Evolutionary conservation across 768 basidiomycete species (phyloP).

Genomic region (Tricholomella constricta): DNA sequence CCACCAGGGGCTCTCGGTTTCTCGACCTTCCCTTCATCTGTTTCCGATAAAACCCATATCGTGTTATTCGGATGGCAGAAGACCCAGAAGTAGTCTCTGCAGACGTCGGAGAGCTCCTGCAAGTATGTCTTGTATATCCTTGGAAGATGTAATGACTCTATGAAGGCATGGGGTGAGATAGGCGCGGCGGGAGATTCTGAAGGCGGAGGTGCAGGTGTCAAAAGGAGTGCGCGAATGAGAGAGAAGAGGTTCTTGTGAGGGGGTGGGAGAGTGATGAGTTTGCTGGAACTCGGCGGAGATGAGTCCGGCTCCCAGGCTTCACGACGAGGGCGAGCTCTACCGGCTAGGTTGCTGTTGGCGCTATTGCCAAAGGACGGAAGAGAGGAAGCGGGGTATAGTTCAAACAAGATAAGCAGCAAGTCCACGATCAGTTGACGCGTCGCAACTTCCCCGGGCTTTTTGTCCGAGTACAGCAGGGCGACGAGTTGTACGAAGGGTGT

Average conservation of each 20-base stretch:
- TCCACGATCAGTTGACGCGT: conserved; percentile 91
- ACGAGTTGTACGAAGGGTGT: conserved; percentile 86
- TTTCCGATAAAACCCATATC: conserved; percentile 83
- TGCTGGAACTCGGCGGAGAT: conserved; percentile 40
- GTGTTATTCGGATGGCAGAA: conserved; percentile 96
- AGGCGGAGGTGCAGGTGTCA: conserved; percentile 69
- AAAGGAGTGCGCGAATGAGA: conserved; percentile 72
- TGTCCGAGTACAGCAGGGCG: conserved; percentile 89
- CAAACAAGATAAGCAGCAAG: conserved; percentile 83
- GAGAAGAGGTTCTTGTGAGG: conserved; percentile 77
- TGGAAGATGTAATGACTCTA: conserved; percentile 66
- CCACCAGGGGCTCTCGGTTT: conserved; percentile 93
- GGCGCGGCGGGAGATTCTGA: conserved; percentile 62
- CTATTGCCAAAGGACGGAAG: conserved; percentile 52
- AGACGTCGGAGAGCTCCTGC: conserved; percentile 84
- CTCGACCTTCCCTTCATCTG: conserved; percentile 84
- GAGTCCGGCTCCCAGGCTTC: conserved; percentile 62
- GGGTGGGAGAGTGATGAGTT: conserved; percentile 63
- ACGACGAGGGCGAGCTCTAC: conserved; percentile 35
- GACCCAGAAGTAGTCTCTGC: conserved; percentile 95
- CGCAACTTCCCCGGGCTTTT: conserved; percentile 93
- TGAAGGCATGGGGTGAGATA: conserved; percentile 79
- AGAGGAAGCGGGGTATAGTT: conserved; percentile 77
- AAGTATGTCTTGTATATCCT: conserved; percentile 83
- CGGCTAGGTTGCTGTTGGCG: conserved; percentile 22